A percentile compares a stretch with the other conserved stretches of the same genome.
phyloP scores from a whole-genome alignment of 2,329 filamentous ascomycete genomes.

The Ceratocystiopsis minuta region DNA sequence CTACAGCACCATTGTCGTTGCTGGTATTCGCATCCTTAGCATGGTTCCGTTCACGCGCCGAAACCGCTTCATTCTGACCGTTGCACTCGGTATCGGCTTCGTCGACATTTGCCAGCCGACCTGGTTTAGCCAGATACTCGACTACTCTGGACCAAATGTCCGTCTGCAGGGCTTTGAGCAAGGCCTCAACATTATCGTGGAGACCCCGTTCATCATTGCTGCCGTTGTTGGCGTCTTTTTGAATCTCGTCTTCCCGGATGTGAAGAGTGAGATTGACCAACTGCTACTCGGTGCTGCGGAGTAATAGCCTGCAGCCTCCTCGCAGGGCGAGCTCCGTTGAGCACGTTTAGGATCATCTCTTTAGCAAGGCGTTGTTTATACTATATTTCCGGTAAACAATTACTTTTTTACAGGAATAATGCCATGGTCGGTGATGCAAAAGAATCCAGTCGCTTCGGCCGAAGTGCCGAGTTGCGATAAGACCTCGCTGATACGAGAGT shows the following conservation, averaged over 20 bases:
- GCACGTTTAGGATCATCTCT: no score
- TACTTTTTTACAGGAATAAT: no score
- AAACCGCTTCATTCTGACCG: slow-evolving; percentile 49
- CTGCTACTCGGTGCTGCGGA: slow-evolving; percentile 1
- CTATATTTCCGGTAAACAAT: no score
- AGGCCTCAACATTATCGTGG: slow-evolving; percentile 21
- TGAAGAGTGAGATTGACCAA: slow-evolving; percentile 7
- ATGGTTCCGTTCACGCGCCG: slow-evolving; percentile 44
- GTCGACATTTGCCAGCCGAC: slow-evolving; percentile 22
- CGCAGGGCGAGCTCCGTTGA: no score
- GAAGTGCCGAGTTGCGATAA: slow-evolving; percentile 31
- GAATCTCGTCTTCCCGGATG: slow-evolving; percentile 21
- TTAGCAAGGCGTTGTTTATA: no score
- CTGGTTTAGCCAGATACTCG: slow-evolving; percentile 21
- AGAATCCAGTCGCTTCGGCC: slow-evolving; percentile 41
- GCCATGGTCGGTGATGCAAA: slow-evolving; percentile 38
- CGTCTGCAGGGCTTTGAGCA: slow-evolving; percentile 22
- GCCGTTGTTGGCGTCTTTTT: slow-evolving; percentile 24
- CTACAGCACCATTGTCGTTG: slow-evolving; percentile 46
- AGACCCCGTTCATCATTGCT: slow-evolving; percentile 24
- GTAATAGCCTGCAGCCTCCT: no score
- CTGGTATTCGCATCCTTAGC: slow-evolving; percentile 47
- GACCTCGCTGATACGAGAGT: slow-evolving; percentile 32
- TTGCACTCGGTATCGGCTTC: slow-evolving; percentile 41
- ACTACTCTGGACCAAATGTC: slow-evolving; percentile 18